Base-by-base conservation (phyloP, 441 rosid genomes). In the Breynia disticha region DNA sequence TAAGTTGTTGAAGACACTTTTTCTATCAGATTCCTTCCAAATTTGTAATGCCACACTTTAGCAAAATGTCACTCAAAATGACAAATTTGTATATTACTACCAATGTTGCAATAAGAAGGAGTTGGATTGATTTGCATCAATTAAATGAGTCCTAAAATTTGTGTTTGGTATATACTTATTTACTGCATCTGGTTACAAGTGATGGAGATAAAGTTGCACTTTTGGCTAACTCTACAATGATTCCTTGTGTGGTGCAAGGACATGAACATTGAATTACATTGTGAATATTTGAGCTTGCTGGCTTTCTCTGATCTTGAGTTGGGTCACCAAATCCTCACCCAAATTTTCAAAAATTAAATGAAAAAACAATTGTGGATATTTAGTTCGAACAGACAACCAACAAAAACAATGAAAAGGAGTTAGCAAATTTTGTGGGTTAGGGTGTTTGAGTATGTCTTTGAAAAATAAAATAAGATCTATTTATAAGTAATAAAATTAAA, bases 161-260 rank as follows among this genome's bases (percentile, higher is more conserved):
- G 5, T 28, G 35, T 28, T 28, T 28, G 35, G 35, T 9, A 28
- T 9, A 28, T 28, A 28, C 35, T 21, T 22, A n/a, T 39, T 62
- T 24, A 20, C 41, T 45, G 35, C 52, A 17, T 57, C 24, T 19
- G 49, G 13, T 28, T 41, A 24, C 17, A 39, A 58, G 54, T 58
- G 46, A 46, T 42, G 37, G 44, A 55, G 55, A 19, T 32, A 45
- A 52, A 41, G 18, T 62, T 6, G 37, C 37, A 28, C 16, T 50
- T 28, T 65, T 41, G 47, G 55, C 64, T 24, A 54, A 24, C 56
- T 52, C 41, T 50, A 19, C 50, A 35, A 28, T 37, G 18, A 7
- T 57, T 38, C 15, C 13, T 38, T 57, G 38, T 56, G 60, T 56
- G 67, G 52, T 35, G 14, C 42, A 19, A 44, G 39, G 46, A 38